Conservation (phyloP, 129 eudicot genomes). For the Glebionis coronaria region DNA sequence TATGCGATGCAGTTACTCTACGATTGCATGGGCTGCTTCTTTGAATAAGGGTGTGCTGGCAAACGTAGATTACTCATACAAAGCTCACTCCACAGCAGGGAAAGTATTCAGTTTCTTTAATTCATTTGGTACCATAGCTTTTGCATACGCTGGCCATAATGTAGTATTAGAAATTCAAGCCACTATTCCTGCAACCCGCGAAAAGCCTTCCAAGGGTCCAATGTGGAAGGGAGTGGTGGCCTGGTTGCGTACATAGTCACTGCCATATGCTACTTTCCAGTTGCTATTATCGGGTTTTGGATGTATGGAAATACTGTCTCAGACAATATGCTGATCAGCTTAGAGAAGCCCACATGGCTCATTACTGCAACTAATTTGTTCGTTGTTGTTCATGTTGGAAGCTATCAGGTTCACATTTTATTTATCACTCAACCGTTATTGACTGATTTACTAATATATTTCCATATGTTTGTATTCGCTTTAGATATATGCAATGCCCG, state of each 20-base stretch:
- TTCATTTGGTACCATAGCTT: conserved; percentile 48
- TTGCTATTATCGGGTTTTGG: conserved; percentile 52
- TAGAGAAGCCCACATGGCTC: conserved; percentile 52
- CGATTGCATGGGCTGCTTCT: neutral
- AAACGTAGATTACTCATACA: neutral
- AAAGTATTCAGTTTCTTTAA: neutral
- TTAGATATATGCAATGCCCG: conserved; percentile 36
- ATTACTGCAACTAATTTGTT: conserved; percentile 51
- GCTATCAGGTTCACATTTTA: conserved; percentile 50
- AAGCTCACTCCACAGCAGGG: neutral
- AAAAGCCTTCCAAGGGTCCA: conserved; percentile 48
- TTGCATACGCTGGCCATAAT: conserved; percentile 61
- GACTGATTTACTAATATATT: too few species aligned
- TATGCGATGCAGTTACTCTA: neutral
- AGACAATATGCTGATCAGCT: conserved; percentile 41
- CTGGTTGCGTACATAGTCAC: conserved; percentile 54
- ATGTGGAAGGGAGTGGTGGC: conserved; percentile 65
- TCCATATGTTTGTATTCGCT: neutral
- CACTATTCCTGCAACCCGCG: conserved; percentile 52
- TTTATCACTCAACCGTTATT: too few species aligned
- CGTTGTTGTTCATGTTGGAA: conserved; percentile 58
- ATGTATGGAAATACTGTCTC: conserved; percentile 43
- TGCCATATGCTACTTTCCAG: conserved; percentile 61
- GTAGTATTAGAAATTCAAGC: conserved; percentile 72
- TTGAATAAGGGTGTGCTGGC: neutral